A percentile compares a stretch with the other conserved stretches of the same genome.
Conservation (phyloP, 257 asterid genomes). For the Solanum peruvianum region DNA sequence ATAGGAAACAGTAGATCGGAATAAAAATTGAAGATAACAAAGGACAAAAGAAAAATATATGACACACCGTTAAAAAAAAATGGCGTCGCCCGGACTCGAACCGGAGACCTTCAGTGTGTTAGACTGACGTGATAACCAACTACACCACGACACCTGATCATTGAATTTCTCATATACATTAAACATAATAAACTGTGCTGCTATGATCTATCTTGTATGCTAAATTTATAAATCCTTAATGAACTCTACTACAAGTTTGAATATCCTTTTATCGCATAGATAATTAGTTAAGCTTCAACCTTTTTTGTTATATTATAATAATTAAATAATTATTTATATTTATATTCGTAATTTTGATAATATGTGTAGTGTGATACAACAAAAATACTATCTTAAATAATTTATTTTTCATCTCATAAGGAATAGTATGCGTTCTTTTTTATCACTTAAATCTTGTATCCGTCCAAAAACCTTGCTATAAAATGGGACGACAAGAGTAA, state of each 20-base stretch:
- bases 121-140: constrained; percentile 88
- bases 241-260: neutral
- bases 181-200: too few species aligned
- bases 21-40: neutral
- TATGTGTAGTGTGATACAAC: too few species aligned
- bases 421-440: neutral
- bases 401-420: neutral
- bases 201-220: neutral
- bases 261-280: neutral
- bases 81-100: constrained; percentile 74
- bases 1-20: neutral
- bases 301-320: neutral
- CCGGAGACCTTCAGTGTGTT: constrained; percentile 94
- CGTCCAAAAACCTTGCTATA: rapidly evolving
- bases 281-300: neutral
- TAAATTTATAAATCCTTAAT: neutral
- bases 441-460: neutral
- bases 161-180: neutral
- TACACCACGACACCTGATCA: constrained; percentile 55
- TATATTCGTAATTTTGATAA: neutral
- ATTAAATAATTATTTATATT: too few species aligned
- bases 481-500: neutral
- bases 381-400: rapidly evolving
- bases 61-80: too few species aligned
- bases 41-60: neutral